phyloP scores from a whole-genome alignment of 108 stramenopile genomes.

The Chaetoceros tenuissimus region DNA sequence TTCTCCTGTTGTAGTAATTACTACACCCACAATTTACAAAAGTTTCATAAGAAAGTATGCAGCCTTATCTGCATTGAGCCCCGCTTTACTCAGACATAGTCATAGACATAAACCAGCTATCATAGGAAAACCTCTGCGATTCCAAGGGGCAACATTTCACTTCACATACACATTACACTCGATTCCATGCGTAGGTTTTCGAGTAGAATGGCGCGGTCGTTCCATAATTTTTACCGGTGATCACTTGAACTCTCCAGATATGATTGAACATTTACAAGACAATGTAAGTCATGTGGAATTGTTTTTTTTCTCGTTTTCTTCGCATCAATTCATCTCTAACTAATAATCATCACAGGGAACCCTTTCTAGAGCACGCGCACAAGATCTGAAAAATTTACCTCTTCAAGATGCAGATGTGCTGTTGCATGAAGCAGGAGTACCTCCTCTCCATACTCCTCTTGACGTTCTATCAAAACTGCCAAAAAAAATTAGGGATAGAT shows the following conservation, averaged over 20 bases:
- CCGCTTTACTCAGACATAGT: slow-evolving; percentile 63
- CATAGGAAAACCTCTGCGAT: slow-evolving; percentile 79
- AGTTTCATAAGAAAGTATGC: slow-evolving; percentile 93
- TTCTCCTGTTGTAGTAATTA: slow-evolving; percentile 79
- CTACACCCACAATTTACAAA: slow-evolving; percentile 90
- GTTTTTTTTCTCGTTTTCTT: no score
- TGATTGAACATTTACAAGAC: slow-evolving; percentile 51
- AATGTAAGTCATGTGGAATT: slow-evolving; percentile 17
- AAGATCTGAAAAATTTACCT: slow-evolving; percentile 75
- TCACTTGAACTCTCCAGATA: slow-evolving; percentile 83
- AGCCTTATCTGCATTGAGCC: slow-evolving; percentile 78
- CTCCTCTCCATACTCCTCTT: slow-evolving; percentile 91
- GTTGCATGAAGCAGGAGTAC: slow-evolving; percentile 88
- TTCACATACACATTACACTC: slow-evolving; percentile 89
- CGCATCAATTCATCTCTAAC: neutral
- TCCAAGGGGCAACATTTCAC: slow-evolving; percentile 82
- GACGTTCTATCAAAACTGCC: slow-evolving; percentile 69
- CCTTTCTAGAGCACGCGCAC: slow-evolving; percentile 60
- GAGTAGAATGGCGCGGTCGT: slow-evolving; percentile 82
- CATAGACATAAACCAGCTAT: slow-evolving; percentile 83
- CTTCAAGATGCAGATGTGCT: slow-evolving; percentile 81
- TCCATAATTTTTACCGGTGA: slow-evolving; percentile 91
- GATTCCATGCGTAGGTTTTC: slow-evolving; percentile 89
- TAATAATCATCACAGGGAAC: slow-evolving; percentile 39
- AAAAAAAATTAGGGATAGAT: slow-evolving; percentile 54